Evolutionary conservation across 2,329 filamentous ascomycete genomes (phyloP).

Genomic region (Nannizziopsis barbatae): DNA sequence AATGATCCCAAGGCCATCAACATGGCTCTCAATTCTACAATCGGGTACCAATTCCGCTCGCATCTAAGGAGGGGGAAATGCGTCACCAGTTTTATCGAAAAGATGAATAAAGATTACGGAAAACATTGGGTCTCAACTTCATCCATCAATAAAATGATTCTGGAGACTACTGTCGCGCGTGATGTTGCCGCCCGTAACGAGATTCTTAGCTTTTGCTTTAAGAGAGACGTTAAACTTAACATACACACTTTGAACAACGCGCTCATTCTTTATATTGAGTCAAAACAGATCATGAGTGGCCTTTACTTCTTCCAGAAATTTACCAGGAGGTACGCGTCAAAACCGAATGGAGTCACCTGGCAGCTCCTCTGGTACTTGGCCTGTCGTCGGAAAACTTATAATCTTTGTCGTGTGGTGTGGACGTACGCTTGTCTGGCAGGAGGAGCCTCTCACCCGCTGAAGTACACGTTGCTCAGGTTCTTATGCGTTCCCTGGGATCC

Average conservation of each 20-base stretch:
- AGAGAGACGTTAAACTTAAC: constrained; percentile 22
- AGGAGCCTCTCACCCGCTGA: constrained; percentile 26
- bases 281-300: constrained; percentile 16
- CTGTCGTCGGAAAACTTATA: constrained; percentile 29
- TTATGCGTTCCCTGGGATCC: constrained; percentile 1
- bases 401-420: constrained; percentile 39
- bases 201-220: constrained; percentile 25
- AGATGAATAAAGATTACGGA: constrained; percentile 29
- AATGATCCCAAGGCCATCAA: background rate
- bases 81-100: constrained; percentile 29
- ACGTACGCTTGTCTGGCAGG: constrained; percentile 36
- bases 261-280: constrained; percentile 20
- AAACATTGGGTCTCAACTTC: constrained; percentile 29
- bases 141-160: constrained; percentile 31
- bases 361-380: constrained; percentile 35
- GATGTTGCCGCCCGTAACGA: constrained; percentile 22
- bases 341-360: constrained; percentile 20
- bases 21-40: constrained; percentile 18
- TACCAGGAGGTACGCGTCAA: constrained; percentile 10
- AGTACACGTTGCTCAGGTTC: constrained; percentile 17
- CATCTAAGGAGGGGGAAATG: constrained; percentile 27
- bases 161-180: constrained; percentile 21
- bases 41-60: constrained; percentile 24
- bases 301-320: constrained; percentile 16
- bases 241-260: constrained; percentile 23